Base-by-base conservation (phyloP, 1,139 yeast genomes). In the Yamadazyma membranifaciens region DNA sequence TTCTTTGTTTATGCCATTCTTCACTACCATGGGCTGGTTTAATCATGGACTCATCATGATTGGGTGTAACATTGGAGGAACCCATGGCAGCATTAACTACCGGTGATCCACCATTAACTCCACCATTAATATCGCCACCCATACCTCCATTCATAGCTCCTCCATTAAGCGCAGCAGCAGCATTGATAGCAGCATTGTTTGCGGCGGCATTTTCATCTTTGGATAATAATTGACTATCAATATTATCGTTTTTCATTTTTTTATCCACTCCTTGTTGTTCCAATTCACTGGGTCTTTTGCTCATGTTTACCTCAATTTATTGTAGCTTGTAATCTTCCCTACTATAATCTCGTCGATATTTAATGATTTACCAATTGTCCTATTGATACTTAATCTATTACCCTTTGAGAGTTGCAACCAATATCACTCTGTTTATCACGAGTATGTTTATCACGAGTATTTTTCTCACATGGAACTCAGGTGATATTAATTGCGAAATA, bases 1-100 rank as follows among this genome's bases (percentile, higher is more conserved):
- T 83, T 53, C 97, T 80, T 59, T 80, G 78, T 51, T 78, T 78
- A 59, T 85, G 91, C 95, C 96, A 89, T 62, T 87, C 96, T 25
- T 85, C 94, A 15, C 87, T 68, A 9, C 88, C 88, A 41, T 81
- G 86, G 55, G 55, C 70, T 53, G 73, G 82, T 60, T 71, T 73
- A 25, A 5, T n/a, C 22, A 14, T 20, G 5, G 49, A 34, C 33
- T 48, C 43, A 41, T 39, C 36, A 24, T 33, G 38, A 2, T 39
- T 25, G 24, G 24, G 24, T 20, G 24, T 6, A 20, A 20, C 7
- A 7, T 20, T 20, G 24, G 24, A 20, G 5, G 24, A 20, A 20
- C 24, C 24, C 5, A 20, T 20, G 5, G 24, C 7, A 20, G 24
- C 24, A 20, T 7, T 20, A 7, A 20, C 24, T 20, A 20, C 24